Evolutionary conservation across 164 flowering plant species (phyloP).

Genomic region (Tetracentron sinense): DNA sequence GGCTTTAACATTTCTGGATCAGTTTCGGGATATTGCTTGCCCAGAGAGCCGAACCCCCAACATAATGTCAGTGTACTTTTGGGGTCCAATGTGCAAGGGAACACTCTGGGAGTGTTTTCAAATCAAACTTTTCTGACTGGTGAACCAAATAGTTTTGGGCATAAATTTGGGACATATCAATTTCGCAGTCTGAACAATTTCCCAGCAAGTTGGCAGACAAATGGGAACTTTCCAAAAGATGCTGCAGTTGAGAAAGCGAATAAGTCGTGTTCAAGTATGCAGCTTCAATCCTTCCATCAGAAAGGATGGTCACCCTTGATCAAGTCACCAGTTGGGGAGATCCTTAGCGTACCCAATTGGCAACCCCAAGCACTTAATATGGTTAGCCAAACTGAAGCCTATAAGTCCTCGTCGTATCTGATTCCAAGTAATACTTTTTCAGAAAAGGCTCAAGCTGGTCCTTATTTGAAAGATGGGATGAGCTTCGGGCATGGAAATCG

Average conservation of each 20-base stretch:
- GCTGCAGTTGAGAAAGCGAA: conserved; percentile 2
- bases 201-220: conserved; percentile 11
- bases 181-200: conserved; percentile 7
- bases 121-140: conserved; percentile 6
- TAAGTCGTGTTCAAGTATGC: neutral
- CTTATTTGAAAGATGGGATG: conserved; percentile 8
- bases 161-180: conserved; percentile 15
- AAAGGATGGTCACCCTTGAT: neutral
- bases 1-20: conserved; percentile 7
- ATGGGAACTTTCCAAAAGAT: conserved; percentile 7
- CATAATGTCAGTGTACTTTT: conserved; percentile 8
- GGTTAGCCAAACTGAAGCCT: conserved; percentile 13
- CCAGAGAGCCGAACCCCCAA: conserved; percentile 12
- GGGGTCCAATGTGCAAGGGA: conserved; percentile 14
- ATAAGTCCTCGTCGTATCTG: neutral
- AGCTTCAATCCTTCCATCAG: conserved; percentile 10
- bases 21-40: conserved; percentile 3
- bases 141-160: conserved; percentile 4
- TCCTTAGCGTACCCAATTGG: conserved; percentile 2
- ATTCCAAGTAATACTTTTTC: conserved; percentile 3
- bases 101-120: conserved; percentile 3
- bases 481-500: conserved; percentile 1
- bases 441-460: conserved; percentile 9
- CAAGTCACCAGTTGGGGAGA: conserved; percentile 5
- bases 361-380: neutral